Evolutionary conservation across 768 basidiomycete genomes (phyloP).

Genomic region (Rhizopogon sp.): DNA sequence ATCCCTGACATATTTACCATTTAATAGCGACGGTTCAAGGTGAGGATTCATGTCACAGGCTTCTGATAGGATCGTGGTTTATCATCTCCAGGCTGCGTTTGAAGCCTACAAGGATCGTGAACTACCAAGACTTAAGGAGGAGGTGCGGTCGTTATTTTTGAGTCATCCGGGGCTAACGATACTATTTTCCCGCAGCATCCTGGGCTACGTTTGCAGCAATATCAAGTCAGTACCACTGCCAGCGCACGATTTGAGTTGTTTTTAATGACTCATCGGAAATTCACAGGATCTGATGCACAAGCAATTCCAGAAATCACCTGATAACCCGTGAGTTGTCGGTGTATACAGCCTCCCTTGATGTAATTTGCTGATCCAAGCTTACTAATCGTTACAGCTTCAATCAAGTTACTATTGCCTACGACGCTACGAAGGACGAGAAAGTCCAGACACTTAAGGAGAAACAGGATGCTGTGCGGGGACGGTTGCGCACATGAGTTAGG

Average conservation of each 20-base stretch:
- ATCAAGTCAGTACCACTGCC: conserved; percentile 49
- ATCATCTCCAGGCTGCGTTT: conserved; percentile 59
- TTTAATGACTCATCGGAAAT: conserved; percentile 3
- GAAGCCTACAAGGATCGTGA: conserved; percentile 88
- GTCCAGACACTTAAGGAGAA: conserved; percentile 68
- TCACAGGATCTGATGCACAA: conserved; percentile 80
- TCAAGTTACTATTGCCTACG: conserved; percentile 72
- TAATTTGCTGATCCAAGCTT: neutral
- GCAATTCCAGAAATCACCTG: conserved; percentile 94
- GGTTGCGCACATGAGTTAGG: conserved; percentile 41
- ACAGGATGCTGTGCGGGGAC: conserved; percentile 58
- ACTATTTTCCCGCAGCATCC: conserved; percentile 53
- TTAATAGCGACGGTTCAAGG: conserved; percentile 83
- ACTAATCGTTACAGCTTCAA: conserved; percentile 58
- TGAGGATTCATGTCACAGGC: conserved; percentile 15
- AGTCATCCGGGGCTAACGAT: conserved; percentile 6
- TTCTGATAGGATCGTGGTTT: conserved; percentile 3
- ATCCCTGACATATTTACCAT: conserved; percentile 9
- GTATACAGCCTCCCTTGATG: neutral
- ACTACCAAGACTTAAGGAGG: conserved; percentile 68
- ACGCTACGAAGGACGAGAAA: conserved; percentile 85
- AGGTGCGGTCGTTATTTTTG: conserved; percentile 43
- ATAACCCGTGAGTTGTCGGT: conserved; percentile 71
- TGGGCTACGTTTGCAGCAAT: conserved; percentile 87
- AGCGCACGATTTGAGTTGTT: neutral